A percentile compares a stretch with the other conserved stretches of the same genome.
Evolutionary conservation across 768 basidiomycete genomes (phyloP).

Genomic region (Guyanaporus albipodus): DNA sequence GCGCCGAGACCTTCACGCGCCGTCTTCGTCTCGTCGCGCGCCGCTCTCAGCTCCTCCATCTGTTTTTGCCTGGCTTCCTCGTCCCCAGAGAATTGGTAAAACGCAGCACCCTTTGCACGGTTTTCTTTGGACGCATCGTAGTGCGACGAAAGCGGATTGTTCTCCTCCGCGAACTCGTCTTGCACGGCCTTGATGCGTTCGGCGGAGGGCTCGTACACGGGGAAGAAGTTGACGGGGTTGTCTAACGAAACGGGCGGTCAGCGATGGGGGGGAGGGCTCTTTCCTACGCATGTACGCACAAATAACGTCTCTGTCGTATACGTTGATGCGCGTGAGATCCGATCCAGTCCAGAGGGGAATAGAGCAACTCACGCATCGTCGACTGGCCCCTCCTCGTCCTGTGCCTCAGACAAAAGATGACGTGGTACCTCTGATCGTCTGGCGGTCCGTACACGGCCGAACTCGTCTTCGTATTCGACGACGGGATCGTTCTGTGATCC

Average conservation of each 20-base stretch:
- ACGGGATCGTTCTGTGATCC: conserved; percentile 62
- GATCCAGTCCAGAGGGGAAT: neutral
- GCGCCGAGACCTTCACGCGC: conserved; percentile 58
- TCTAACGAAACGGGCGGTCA: conserved; percentile 39
- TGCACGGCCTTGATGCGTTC: conserved; percentile 76
- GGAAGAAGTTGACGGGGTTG: conserved; percentile 83
- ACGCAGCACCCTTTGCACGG: conserved; percentile 85
- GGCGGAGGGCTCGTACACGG: conserved; percentile 79
- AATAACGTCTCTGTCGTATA: conserved; percentile 51
- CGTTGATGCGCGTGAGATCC: conserved; percentile 2
- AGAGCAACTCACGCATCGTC: conserved; percentile 53
- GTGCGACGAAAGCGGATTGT: conserved; percentile 69
- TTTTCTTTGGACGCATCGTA: conserved; percentile 83
- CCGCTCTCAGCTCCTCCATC: conserved; percentile 75
- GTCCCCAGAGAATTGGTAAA: conserved; percentile 87
- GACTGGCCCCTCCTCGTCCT: conserved; percentile 35
- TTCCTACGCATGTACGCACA: conserved; percentile 33
- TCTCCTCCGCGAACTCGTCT: conserved; percentile 59
- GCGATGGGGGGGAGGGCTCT: neutral
- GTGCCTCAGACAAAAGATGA: conserved; percentile 46
- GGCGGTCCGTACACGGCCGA: conserved; percentile 69
- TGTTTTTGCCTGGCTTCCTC: conserved; percentile 73
- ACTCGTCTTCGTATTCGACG: conserved; percentile 85
- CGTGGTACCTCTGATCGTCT: conserved; percentile 75
- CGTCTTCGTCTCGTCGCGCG: conserved; percentile 68